Evolutionary conservation across 805 yeast genomes (phyloP).

Genomic region (Torulaspora gathmanii): DNA sequence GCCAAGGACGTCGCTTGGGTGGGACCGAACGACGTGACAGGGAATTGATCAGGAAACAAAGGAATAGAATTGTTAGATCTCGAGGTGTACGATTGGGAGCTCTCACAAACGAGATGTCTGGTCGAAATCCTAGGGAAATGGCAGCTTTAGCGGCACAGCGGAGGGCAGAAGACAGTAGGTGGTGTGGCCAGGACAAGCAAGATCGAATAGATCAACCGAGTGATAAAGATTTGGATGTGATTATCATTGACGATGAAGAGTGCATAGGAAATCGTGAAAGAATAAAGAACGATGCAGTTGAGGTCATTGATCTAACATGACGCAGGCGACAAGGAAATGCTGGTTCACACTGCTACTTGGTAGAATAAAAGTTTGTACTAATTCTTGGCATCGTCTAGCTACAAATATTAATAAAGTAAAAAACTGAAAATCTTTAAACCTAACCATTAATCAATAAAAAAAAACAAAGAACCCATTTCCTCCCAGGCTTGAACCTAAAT

Average conservation of each 20-base stretch:
- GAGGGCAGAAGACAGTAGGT: constrained; percentile 24
- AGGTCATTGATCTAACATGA: constrained; percentile 23
- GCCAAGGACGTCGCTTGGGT: constrained; percentile 31
- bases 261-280: neutral
- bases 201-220: constrained; percentile 15
- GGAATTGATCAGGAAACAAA: constrained; percentile 1
- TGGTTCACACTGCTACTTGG: neutral
- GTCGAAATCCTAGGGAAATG: constrained; percentile 29
- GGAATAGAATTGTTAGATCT: constrained; percentile 6
- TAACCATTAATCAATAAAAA: neutral
- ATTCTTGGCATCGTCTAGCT: constrained; percentile 6
- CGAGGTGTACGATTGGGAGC: constrained; percentile 14
- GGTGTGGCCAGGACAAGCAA: constrained; percentile 20
- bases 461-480: constrained; percentile 1
- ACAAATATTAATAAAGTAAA: constrained; percentile 1
- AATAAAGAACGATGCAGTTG: constrained; percentile 1
- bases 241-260: constrained; percentile 19
- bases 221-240: constrained; percentile 17
- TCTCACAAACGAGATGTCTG: neutral
- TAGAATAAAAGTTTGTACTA: neutral
- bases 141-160: constrained; percentile 34
- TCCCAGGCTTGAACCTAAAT: neutral
- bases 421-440: constrained; percentile 1
- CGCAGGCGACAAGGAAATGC: neutral
- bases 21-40: constrained; percentile 7